Evolutionary conservation across 2,329 filamentous ascomycete genomes (phyloP), one percentile per base, ranked within the genome.

Genomic region (Zopfia rhizophila): DNA sequence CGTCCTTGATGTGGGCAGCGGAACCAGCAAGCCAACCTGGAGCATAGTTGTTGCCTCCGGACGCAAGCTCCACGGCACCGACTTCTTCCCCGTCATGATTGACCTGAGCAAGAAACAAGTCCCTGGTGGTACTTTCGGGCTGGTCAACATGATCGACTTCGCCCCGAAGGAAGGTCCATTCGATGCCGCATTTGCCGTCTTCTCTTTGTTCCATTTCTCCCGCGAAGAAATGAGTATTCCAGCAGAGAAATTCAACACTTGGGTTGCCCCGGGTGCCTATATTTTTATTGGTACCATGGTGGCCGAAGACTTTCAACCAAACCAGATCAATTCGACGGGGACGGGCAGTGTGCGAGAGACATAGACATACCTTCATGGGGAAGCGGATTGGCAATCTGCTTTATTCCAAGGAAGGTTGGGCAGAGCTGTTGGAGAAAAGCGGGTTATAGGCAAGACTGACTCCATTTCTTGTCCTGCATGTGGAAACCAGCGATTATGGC

Each of bases 21-120:
- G 44, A 4, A 48, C 44, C 4, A 38, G 44, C 6, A 42, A 42
- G n/a, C 44, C 44, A n/a, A 21, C 37, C 14, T 12, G 38, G 3
- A 41, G 37, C 24, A 48, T 5, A 11, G n/a, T 48, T n/a, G 38
- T 21, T 14, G 38, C 7, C 19, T 10, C 28, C 21, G 44, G 44
- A 14, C 37, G 30, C 14, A 18, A 19, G 13, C 12, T 48, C 38
- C 37, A 13, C 18, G 44, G 44, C 18, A 48, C 42, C 30, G 44
- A 48, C 23, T 19, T 48, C 44, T 41, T 38, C 10, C 37, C 37
- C 4, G 38, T 13, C 12, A 48, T 48, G 44, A 19, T 42, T 30
- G 37, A 35, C 14, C 18, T 35, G 14, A 36, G 38, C 30, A 37
- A 24, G 4, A 35, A 42, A 23, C n/a, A n/a, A 10, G 44, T 48